Conservation (phyloP, 768 basidiomycete genomes). For the Pleurotus pulmonarius region DNA sequence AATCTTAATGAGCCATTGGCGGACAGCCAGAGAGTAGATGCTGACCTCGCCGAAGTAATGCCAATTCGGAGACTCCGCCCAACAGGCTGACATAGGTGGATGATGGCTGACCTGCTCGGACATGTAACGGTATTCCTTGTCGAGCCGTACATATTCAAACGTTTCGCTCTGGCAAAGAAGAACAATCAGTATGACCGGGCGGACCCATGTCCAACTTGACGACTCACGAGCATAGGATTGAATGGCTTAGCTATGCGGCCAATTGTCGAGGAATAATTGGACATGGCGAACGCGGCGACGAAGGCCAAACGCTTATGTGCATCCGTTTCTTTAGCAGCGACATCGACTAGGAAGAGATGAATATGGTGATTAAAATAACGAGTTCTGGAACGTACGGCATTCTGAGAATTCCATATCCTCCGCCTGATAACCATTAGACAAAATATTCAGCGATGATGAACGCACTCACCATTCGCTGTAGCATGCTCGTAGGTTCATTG, state of each 20-base stretch:
- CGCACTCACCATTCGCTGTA: conserved; percentile 80
- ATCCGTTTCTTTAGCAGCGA: conserved; percentile 73
- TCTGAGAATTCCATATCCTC: conserved; percentile 99
- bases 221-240: conserved; percentile 86
- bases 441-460: not conserved
- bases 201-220: too few relatives aligned
- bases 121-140: conserved; percentile 87
- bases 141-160: conserved; percentile 87
- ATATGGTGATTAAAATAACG: not conserved
- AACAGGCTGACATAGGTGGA: conserved; percentile 95
- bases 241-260: conserved; percentile 97
- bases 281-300: conserved; percentile 96
- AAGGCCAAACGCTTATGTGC: conserved; percentile 83
- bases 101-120: conserved; percentile 98
- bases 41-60: conserved; percentile 84
- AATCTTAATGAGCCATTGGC: not conserved
- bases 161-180: conserved; percentile 68
- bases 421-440: conserved; percentile 34
- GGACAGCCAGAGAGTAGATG: not conserved
- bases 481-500: conserved; percentile 94
- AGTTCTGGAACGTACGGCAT: conserved; percentile 55
- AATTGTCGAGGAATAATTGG: conserved; percentile 94
- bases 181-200: not conserved
- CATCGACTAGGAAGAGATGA: conserved; percentile 57
- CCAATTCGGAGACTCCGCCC: conserved; percentile 88